Conservation (phyloP, 208 protist species). For the Leishmania mexicana region DNA sequence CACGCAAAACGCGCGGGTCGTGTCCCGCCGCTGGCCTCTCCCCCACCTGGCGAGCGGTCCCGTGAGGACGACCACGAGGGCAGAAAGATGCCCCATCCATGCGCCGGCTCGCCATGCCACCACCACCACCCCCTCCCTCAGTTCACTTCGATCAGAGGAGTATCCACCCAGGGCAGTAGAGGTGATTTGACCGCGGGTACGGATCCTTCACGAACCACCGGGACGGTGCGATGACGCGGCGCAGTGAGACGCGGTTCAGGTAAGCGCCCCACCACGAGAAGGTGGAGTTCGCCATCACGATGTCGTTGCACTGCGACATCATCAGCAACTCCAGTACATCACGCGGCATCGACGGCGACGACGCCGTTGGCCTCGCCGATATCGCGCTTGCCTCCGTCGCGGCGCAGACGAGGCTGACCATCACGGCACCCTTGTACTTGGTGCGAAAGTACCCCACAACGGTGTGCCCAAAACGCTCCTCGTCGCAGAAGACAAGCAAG, state of each 20-base stretch:
- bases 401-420: slow-evolving; percentile 50
- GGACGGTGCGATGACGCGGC: slow-evolving; percentile 68
- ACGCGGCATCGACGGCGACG: slow-evolving; percentile 19
- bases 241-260: slow-evolving; percentile 60
- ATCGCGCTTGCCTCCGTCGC: not conserved
- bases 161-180: slow-evolving; percentile 80
- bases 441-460: slow-evolving; percentile 53
- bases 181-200: slow-evolving; percentile 71
- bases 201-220: slow-evolving; percentile 82
- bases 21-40: not conserved
- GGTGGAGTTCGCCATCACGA: slow-evolving; percentile 89
- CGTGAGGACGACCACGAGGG: not conserved
- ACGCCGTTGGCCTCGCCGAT: not conserved
- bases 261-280: slow-evolving; percentile 91
- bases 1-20: not conserved
- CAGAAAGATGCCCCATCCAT: not conserved
- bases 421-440: slow-evolving; percentile 58
- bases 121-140: not conserved
- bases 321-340: slow-evolving; percentile 86
- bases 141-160: slow-evolving; percentile 34
- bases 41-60: not conserved
- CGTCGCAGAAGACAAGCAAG: slow-evolving; percentile 85
- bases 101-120: not conserved
- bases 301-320: slow-evolving; percentile 80
- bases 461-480: slow-evolving; percentile 47